phyloP scores from a whole-genome alignment of 1,139 yeast species.

The Zygosaccharomyces sapae region DNA sequence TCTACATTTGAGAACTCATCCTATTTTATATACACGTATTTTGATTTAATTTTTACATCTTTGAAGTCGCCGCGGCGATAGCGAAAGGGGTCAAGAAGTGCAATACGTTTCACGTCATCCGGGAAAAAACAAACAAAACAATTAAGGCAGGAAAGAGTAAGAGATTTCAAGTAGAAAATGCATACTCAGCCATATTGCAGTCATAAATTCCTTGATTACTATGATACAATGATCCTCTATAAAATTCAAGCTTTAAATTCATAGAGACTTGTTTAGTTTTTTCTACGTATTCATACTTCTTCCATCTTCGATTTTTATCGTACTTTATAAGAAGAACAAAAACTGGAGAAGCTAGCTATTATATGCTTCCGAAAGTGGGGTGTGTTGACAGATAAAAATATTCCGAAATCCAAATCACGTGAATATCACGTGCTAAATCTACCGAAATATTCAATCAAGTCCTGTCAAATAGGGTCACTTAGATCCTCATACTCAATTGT shows the following conservation, averaged over 20 bases:
- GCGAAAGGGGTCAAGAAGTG: too few species aligned
- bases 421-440: too few species aligned
- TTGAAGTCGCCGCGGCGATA: constrained; percentile 2
- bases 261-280: not conserved
- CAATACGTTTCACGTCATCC: not conserved
- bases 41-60: constrained; percentile 5
- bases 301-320: not conserved
- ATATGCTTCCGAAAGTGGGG: not conserved
- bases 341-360: not conserved
- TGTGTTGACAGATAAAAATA: too few species aligned
- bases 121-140: not conserved
- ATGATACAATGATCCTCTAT: too few species aligned
- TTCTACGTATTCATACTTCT: not conserved
- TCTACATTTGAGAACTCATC: not conserved
- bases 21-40: constrained; percentile 4
- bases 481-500: too few species aligned
- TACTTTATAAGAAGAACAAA: not conserved
- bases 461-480: too few species aligned
- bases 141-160: too few species aligned
- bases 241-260: too few species aligned
- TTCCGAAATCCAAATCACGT: not conserved
- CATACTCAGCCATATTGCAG: too few species aligned
- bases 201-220: too few species aligned
- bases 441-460: too few species aligned
- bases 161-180: too few species aligned